These are phyloP conservation scores for Porcisia hertigi DNA, from an alignment of 208 protist genomes.

Conservation along the genomic window DNA sequence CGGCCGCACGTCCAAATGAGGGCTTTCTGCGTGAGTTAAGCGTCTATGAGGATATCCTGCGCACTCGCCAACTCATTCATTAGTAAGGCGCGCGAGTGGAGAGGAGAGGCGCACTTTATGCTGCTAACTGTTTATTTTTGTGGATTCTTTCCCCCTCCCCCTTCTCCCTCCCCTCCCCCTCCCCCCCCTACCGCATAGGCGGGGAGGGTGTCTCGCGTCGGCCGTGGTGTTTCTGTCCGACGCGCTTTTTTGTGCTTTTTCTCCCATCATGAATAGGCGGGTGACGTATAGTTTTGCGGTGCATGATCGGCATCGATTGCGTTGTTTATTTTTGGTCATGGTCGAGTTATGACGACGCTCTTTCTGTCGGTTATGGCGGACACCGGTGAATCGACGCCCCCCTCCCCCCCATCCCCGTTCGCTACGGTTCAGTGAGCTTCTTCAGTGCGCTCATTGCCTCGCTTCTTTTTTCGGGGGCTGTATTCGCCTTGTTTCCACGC, in stretches of 20 bases:
- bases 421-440: too few relatives aligned
- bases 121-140: not conserved
- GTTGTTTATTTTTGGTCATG: not conserved
- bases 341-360: too few relatives aligned
- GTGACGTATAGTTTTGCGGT: not conserved
- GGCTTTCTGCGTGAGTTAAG: constrained; percentile 69
- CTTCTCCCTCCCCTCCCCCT: too few relatives aligned
- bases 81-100: not conserved
- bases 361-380: not conserved
- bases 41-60: constrained; percentile 41
- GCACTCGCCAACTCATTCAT: not conserved
- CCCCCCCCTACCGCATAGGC: not conserved
- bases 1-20: constrained; percentile 77
- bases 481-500: too few relatives aligned
- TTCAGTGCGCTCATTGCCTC: too few relatives aligned
- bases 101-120: not conserved
- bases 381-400: not conserved
- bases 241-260: not conserved
- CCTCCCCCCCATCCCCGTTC: too few relatives aligned
- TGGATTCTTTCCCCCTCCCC: too few relatives aligned
- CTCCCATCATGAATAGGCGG: not conserved
- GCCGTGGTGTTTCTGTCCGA: not conserved
- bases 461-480: too few relatives aligned
- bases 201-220: not conserved
- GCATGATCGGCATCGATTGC: not conserved